Evolutionary conservation across 768 basidiomycete genomes (phyloP), one percentile per base, ranked within the genome.

Genomic region (Amanita exitialis): DNA sequence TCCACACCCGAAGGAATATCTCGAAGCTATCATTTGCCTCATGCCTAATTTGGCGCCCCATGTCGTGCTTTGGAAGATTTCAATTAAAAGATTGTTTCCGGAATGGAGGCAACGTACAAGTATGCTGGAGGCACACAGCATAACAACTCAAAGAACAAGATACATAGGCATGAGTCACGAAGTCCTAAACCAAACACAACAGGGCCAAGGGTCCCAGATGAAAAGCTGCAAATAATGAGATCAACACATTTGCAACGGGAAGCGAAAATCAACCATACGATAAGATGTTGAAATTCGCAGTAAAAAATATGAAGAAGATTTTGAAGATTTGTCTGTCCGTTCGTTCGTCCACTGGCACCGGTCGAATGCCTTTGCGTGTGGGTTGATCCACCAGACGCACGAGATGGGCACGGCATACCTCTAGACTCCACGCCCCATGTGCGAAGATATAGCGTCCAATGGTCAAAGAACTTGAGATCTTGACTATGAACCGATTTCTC

Each of bases 21-120:
- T 60, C 2, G 89, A 82, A 39, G 79, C 76, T 20, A 90, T 79
- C 86, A 93, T 90, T 58, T 91, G 89, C 13, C 92, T 76, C 71
- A 93, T 78, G 9, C 92, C 92, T 0, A 88, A 69, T 62, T 81
- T 83, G 0, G 91, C 87, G 15, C 92, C 90, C 78, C 86, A 90
- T 18, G 83, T 88, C 12, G 70, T 59, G 25, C 73, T 74, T 44
- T 44, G 37, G 43, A 44, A 16, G 16, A 8, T 37, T 13, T 27
- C 25, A 21, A 20, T 6, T 37, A 34, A 3, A 10, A 13, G 23
- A 15, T 48, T 28, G 4, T 12, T 4, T 5, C 4, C 13, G 7
- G 27, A 44, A 27, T 25, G 13, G 18, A 44, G 32, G 45, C 13
- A 32, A 54, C 66, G 54, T 44, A 82, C 79, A 86, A 63, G 58